Conservation (phyloP, 2,329 filamentous ascomycete species). For the Penicillium thymicola region DNA sequence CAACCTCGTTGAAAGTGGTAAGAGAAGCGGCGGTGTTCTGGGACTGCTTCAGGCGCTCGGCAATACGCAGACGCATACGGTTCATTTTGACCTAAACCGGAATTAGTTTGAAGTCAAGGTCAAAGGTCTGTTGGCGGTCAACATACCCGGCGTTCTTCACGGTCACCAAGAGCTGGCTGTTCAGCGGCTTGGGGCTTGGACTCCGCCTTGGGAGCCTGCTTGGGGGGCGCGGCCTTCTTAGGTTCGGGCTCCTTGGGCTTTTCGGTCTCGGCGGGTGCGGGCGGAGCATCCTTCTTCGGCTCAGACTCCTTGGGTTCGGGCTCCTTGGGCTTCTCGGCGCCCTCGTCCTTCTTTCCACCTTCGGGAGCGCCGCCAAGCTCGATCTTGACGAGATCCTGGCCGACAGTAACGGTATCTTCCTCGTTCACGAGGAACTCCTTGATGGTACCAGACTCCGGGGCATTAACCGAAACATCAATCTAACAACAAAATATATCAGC, state of each 20-base stretch:
- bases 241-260: constrained; percentile 28
- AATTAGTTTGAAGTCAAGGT: neutral
- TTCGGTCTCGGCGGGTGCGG: constrained; percentile 30
- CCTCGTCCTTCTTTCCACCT: constrained; percentile 53
- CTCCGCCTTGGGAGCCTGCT: constrained; percentile 17
- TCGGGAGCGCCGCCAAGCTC: constrained; percentile 69
- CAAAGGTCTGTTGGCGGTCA: neutral
- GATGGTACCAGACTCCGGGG: constrained; percentile 83
- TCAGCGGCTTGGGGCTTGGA: constrained; percentile 20
- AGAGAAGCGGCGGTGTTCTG: constrained; percentile 97
- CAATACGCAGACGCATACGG: constrained; percentile 95
- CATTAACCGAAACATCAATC: constrained; percentile 97
- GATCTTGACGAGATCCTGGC: constrained; percentile 83
- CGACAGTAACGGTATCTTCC: constrained; percentile 92
- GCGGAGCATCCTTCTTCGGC: constrained; percentile 50
- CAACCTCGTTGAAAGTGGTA: constrained; percentile 98
- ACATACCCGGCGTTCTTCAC: constrained; percentile 83
- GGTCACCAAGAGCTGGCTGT: constrained; percentile 58
- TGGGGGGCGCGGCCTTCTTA: constrained; percentile 37
- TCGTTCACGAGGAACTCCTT: constrained; percentile 89
- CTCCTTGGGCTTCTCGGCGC: constrained; percentile 58
- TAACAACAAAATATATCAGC: constrained; percentile 36
- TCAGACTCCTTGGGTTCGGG: constrained; percentile 51
- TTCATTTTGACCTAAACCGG: constrained; percentile 93
- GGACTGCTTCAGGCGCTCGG: constrained; percentile 97